Base-by-base conservation (phyloP, 2,329 filamentous ascomycete genomes). In the Colletotrichum sp. region DNA sequence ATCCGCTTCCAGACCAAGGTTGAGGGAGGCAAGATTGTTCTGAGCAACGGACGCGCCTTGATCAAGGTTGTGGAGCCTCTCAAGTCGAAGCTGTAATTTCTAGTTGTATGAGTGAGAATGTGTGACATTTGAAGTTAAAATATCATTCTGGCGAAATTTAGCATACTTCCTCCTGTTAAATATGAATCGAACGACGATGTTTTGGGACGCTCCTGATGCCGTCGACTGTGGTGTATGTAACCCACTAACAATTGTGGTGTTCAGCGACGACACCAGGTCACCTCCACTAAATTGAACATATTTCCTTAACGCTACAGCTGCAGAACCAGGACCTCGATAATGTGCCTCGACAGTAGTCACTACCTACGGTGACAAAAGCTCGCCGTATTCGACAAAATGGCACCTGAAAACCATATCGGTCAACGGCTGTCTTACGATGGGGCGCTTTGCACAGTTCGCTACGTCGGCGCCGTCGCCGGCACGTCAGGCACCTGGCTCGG, bases 401-500 rank as follows among this genome's bases (percentile, higher is more conserved):
- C 85, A 66, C 75, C 81, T 21, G 80, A 79, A 15, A 82, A 84
- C 63, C 86, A 90, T 80, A 82, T 93, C 77, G 95, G 95, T 68
- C 93, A 97, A 84, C 93, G 97, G 16, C 88, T 96, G 55, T 98
- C 95, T 5, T 98, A 95, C 80, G 92, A 94, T 79, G 92, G 92
- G 36, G 92, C 92, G 24, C 86, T 94, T 57, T 98, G 96, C 85
- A 99, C 96, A 1, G 90, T 99, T 74, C 93, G 95, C 77, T 99
- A 96, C 82, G 86, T 95, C 77, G 97, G 97, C 60, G 84, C 90
- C 39, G 94, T 99, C 9, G 89, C 91, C 67, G 95, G 94, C 79
- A 96, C 95, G 10, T 89, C 91, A 59, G 95, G 95, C 65, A 88
- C 90, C 77, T 99, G 96, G 96, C 90, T 99, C 39, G 97, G 97